Base-by-base conservation (phyloP, 2,329 filamentous ascomycete species). In the Geosmithia morbida region DNA sequence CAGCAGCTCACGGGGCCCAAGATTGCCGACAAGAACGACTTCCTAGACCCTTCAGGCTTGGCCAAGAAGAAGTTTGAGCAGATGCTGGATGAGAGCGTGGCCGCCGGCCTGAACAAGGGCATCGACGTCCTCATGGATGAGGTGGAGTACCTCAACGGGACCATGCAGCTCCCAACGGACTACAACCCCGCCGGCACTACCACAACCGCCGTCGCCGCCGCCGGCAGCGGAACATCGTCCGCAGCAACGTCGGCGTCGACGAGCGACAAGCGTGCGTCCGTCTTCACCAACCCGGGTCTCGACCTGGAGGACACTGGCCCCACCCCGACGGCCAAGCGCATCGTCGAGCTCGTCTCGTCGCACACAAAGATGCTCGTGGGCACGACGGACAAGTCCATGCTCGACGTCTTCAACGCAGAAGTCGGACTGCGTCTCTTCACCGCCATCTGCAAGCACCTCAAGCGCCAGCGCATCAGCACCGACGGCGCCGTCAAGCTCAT, bases 41-140 rank as follows among this genome's bases (percentile, higher is more conserved):
- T 98, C 58, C 72, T 98, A 44, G 87, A 94, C 58, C 85, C 88
- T 18, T 87, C 89, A 0, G 85, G 85, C 30, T 83, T 96, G 56
- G 89, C 92, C 53, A 98, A 98, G 77, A 97, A 96, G 69, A 88
- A 87, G 54, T 98, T 97, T 57, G 92, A 98, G 70, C 89, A 96
- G 60, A 95, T 96, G 85, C 81, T 98, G 1, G 92, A 98, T 59
- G 92, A 97, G 65, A 86, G 87, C 50, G 92, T 98, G 7, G 92
- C 92, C 3, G 88, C 90, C 8, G 94, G 94, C 1, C 70, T 98
- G 52, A 96, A 96, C 65, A 96, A 94, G 67, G 92, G 92, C 53
- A 97, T 98, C 52, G 90, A 98, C 59, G 92, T 96, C 49, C 76
- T 98, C 42, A 97, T 98, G 85, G 88, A 94, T 56, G 92, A 98